Evolutionary conservation across 495 filamentous ascomycete species (phyloP), one percentile per base, ranked within the genome.

Genomic region (Darksidea phi): DNA sequence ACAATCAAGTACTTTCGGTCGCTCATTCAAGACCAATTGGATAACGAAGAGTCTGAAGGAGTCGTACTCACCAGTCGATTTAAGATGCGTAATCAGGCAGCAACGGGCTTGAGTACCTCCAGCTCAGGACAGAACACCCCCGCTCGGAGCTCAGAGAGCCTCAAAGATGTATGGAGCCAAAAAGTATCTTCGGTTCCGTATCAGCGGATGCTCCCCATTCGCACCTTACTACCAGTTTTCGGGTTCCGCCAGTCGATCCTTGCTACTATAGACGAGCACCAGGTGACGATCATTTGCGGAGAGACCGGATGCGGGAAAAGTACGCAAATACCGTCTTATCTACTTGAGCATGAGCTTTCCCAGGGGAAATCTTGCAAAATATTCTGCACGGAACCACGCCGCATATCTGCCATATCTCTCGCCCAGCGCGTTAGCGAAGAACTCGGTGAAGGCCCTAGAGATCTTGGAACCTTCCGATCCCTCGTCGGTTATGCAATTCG

Each of bases 241-340:
- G 79, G 81, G 36, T 96, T 91, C 73, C 86, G 85, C 59, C 76
- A 88, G 12, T 81, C 89, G 13, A 87, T 95, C 25, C 77, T 97
- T 7, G 73, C 79, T 25, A 79, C 88, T 1, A 85, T 96, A 36
- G 85, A 89, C 42, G 73, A 73, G 5, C 79, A 95, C 60, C 94
- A 90, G 69, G 86, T 93, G 5, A 81, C 93, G 6, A 96, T 97
- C 54, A 81, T 97, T 32, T 96, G 91, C 69, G 93, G 93, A 65
- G 94, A 97, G 75, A 98, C 94, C 13, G 94, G 94, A 68, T 96
- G 86, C 74, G 94, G 94, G 54, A 98, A 98, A 78, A 96, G 91
- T 75, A 98, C 94, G 0, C 94, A 98, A 71, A 88, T 96, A 5
- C 94, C 94, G 23, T 85, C 91, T 1, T 98, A 90, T 71, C 83